These are phyloP conservation scores for Plasmodium reichenowi DNA, from an alignment of 169 alveolate genomes.

Conservation along the genomic window DNA sequence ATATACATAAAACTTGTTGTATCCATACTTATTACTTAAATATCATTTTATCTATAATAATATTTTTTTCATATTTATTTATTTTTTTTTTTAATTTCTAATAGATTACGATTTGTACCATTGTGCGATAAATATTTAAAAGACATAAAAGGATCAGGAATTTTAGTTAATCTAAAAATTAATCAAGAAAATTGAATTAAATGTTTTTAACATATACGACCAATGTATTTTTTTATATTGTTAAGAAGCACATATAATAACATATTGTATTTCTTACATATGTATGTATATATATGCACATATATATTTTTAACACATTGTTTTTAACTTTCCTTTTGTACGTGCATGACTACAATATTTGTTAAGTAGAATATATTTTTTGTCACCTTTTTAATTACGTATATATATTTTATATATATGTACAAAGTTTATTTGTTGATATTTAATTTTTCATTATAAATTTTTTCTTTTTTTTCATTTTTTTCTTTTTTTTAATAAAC, in stretches of 20 bases:
- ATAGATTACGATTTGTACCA: slow-evolving; percentile 91
- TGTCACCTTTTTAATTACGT: slow-evolving; percentile 70
- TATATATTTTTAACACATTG: slow-evolving; percentile 19
- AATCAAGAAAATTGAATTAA: background rate
- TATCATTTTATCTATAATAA: background rate
- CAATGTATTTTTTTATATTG: too few relatives aligned
- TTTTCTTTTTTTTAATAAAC: slow-evolving; percentile 2
- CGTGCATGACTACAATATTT: slow-evolving; percentile 34
- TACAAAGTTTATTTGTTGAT: slow-evolving; percentile 23
- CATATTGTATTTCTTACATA: background rate
- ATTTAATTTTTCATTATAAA: slow-evolving; percentile 6
- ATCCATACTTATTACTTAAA: background rate
- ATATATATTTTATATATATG: slow-evolving; percentile 32
- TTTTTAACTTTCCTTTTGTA: slow-evolving; percentile 64
- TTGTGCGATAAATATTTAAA: slow-evolving; percentile 84
- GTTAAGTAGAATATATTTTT: slow-evolving; percentile 28
- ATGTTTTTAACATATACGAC: too few relatives aligned
- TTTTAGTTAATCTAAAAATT: slow-evolving; percentile 82
- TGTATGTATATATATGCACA: background rate
- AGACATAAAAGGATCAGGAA: slow-evolving; percentile 86
- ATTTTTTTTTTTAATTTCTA: slow-evolving; percentile 77
- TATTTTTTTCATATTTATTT: slow-evolving; percentile 31
- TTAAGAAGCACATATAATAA: background rate
- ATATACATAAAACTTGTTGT: background rate
- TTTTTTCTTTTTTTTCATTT: background rate